Conservation (phyloP, 805 yeast species). For the Jamesozyma lodderae region DNA sequence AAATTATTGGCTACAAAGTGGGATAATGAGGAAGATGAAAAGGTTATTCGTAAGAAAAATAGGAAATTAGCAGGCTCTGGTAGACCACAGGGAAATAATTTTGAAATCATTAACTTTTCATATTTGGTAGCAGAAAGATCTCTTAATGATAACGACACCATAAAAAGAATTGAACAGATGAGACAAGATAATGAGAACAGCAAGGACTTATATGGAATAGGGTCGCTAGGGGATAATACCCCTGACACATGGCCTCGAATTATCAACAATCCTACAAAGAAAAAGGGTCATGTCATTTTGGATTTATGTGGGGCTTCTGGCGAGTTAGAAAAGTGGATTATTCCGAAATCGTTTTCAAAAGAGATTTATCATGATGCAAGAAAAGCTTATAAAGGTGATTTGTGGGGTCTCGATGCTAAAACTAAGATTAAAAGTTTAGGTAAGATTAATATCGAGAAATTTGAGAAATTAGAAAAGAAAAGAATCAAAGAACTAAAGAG, state of each 20-base stretch:
- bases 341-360: conserved; percentile 68
- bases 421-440: conserved; percentile 32
- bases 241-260: conserved; percentile 60
- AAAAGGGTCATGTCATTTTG: conserved; percentile 73
- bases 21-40: conserved; percentile 49
- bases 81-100: conserved; percentile 59
- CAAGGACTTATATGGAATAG: conserved; percentile 14
- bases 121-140: conserved; percentile 66
- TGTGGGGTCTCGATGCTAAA: conserved; percentile 73
- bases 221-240: conserved; percentile 20
- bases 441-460: conserved; percentile 18
- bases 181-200: conserved; percentile 25
- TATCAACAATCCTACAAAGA: conserved; percentile 59
- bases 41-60: conserved; percentile 38
- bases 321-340: conserved; percentile 74
- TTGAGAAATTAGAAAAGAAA: conserved; percentile 21
- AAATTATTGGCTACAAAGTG: conserved; percentile 62
- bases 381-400: conserved; percentile 73
- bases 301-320: conserved; percentile 77
- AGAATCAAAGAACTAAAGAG: conserved; percentile 15
- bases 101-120: conserved; percentile 63
- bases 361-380: conserved; percentile 84
- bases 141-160: conserved; percentile 33
- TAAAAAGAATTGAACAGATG: conserved; percentile 35
- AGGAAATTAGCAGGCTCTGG: conserved; percentile 56